Evolutionary conservation across 2,329 filamentous ascomycete species (phyloP), one percentile per base, ranked within the genome.

Genomic region (Diaporthe sp.): DNA sequence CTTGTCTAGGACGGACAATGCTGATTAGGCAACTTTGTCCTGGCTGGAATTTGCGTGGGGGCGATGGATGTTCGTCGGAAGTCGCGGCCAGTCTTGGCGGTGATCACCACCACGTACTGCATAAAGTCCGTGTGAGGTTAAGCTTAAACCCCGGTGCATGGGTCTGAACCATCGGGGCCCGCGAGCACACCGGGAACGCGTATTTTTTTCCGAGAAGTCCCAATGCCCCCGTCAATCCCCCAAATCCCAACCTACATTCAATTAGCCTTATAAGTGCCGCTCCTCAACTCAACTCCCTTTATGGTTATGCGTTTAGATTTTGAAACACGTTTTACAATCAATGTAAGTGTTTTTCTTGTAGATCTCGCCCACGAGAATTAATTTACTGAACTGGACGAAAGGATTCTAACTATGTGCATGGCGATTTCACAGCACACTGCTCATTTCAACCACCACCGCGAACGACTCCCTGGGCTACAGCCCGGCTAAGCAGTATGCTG

Each of bases 181-280:
- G 28, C 28, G 44, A 68, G 5, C 6, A 68, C 63, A 68, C 63
- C 63, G 63, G 31, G 22, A 68, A 68, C 31, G 63, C 63, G 63
- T 51, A 31, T 12, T 37, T 68, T 68, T 68, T 68, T 39, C 63
- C 63, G 63, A 68, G 22, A 25, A 53, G 31, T 68, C 63, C 47
- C 5, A 53, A 68, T 68, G 17, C 63, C 63, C 63, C 44, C 20
- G 17, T 39, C 63, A 15, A 20, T 37, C 13, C 47, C 47, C 63
- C 44, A 67, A 51, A 39, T 17, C 22, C 44, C 5, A 68, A 68
- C 63, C 44, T 51, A 17, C 63, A 2, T 37, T 39, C 28, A 10
- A 39, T 25, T 68, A 31, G 10, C 63, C 47, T 37, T 55, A 55
- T 15, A 55, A 39, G 37, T 1, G 12, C 12, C 37, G 12, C 1